Conservation (phyloP, 2,329 filamentous ascomycete species). For the Juglanconis oblonga region DNA sequence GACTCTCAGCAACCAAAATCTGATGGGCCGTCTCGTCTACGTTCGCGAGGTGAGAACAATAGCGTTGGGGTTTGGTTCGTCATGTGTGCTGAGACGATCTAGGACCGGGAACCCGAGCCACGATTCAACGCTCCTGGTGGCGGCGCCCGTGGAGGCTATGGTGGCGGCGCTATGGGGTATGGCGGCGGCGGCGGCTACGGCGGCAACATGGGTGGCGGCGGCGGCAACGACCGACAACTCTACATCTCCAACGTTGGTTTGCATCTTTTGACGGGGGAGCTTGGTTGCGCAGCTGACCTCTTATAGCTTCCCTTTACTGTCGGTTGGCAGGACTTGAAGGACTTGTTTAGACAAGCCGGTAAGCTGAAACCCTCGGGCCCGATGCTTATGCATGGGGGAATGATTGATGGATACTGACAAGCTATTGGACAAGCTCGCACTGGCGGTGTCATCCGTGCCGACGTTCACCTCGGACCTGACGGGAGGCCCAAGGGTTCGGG, state of each 20-base stretch:
- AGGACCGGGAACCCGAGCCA: conserved; percentile 98
- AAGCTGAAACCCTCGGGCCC: conserved; percentile 39
- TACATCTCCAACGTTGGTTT: conserved; percentile 96
- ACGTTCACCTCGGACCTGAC: conserved; percentile 89
- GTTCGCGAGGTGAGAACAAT: conserved; percentile 77
- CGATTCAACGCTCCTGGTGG: conserved; percentile 74
- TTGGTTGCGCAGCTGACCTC: conserved; percentile 24
- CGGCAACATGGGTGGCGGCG: conserved; percentile 47
- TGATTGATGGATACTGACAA: not conserved
- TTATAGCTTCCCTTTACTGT: conserved; percentile 90
- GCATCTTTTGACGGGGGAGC: not conserved
- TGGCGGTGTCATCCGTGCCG: conserved; percentile 85
- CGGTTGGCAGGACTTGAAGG: conserved; percentile 98
- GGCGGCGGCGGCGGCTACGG: conserved; percentile 56
- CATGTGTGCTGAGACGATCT: conserved; percentile 18
- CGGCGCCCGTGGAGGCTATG: conserved; percentile 54
- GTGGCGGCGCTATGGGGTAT: conserved; percentile 34
- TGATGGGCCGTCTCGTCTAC: conserved; percentile 98
- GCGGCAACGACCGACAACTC: conserved; percentile 77
- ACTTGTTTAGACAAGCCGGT: conserved; percentile 98
- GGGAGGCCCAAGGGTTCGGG: conserved; percentile 95
- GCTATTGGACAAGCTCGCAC: conserved; percentile 43
- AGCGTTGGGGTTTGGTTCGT: not conserved
- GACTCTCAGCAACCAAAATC: conserved; percentile 97
- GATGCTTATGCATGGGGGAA: not conserved